Conservation (phyloP, 2,329 filamentous ascomycete species). For the Microdochium paspali region DNA sequence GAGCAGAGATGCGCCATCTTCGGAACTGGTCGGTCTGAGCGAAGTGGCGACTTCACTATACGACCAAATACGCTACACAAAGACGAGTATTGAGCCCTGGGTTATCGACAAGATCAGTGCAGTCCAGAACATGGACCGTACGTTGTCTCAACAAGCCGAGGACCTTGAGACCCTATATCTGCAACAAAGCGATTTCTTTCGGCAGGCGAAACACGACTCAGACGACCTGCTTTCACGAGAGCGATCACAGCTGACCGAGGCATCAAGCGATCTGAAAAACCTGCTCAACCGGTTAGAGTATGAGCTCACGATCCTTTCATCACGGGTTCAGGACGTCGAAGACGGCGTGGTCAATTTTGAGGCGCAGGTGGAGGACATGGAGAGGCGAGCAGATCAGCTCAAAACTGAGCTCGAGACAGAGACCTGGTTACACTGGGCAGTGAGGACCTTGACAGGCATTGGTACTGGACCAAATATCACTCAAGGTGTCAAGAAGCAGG, state of each 20-base stretch:
- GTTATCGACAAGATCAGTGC: constrained; percentile 45
- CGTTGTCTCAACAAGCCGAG: constrained; percentile 53
- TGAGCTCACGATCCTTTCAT: constrained; percentile 71
- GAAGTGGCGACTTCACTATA: constrained; percentile 50
- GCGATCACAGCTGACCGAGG: constrained; percentile 57
- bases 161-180: constrained; percentile 60
- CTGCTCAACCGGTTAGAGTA: constrained; percentile 84
- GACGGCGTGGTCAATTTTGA: constrained; percentile 74
- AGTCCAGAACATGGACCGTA: constrained; percentile 50
- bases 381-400: constrained; percentile 52
- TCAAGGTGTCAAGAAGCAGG: constrained; percentile 6
- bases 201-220: constrained; percentile 55
- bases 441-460: constrained; percentile 50
- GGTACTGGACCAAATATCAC: constrained; percentile 51
- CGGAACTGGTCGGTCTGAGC: constrained; percentile 19
- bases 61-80: constrained; percentile 39
- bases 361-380: constrained; percentile 64
- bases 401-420: constrained; percentile 54
- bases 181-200: constrained; percentile 60
- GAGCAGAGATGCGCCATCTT: constrained; percentile 10
- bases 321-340: constrained; percentile 80
- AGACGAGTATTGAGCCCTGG: constrained; percentile 48
- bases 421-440: constrained; percentile 55
- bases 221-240: constrained; percentile 63
- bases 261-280: constrained; percentile 69